Percentiles rank a stretch among this genome's conserved stretches.
phyloP scores from a whole-genome alignment of 2,329 filamentous ascomycete genomes.

The Diaporthe sp. region DNA sequence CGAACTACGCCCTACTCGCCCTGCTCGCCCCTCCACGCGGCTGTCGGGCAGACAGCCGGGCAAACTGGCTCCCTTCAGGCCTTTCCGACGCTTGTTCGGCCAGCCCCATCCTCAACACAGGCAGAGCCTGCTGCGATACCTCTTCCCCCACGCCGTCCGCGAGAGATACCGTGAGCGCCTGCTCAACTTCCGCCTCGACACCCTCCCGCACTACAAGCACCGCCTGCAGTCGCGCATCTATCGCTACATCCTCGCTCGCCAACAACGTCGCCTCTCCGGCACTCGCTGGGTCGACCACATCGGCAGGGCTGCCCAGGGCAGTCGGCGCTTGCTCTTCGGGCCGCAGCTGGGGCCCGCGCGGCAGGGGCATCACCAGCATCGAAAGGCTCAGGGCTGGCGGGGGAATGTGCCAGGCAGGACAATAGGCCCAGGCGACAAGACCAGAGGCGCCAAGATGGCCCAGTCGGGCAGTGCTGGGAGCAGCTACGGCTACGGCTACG shows the following conservation, averaged over 20 bases:
- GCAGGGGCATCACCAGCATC: conserved; percentile 42
- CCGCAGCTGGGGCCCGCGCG: conserved; percentile 41
- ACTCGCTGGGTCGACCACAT: conserved; percentile 57
- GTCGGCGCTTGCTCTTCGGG: conserved; percentile 58
- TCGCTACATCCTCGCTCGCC: conserved; percentile 74
- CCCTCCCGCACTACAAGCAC: conserved; percentile 76
- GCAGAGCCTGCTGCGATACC: conserved; percentile 68
- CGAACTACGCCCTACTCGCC: not conserved
- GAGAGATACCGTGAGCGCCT: conserved; percentile 74
- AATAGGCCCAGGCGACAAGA: conserved; percentile 35
- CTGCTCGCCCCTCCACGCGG: not conserved
- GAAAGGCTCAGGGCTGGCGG: not conserved
- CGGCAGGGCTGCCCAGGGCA: conserved; percentile 45
- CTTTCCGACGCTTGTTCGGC: conserved; percentile 46
- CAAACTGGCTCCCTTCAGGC: conserved; percentile 58
- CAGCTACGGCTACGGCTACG: conserved; percentile 39
- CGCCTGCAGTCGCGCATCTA: conserved; percentile 82
- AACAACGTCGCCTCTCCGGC: conserved; percentile 63
- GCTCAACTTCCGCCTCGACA: conserved; percentile 78
- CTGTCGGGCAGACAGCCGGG: not conserved
- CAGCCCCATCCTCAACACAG: conserved; percentile 54
- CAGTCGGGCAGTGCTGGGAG: conserved; percentile 41
- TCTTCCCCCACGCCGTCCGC: conserved; percentile 73
- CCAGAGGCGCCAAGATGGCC: conserved; percentile 36
- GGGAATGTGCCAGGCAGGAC: conserved; percentile 22